Evolutionary conservation across 179 eudicot genomes (phyloP), one percentile per base, ranked within the genome.

Genomic region (Monotropa hypopitys): DNA sequence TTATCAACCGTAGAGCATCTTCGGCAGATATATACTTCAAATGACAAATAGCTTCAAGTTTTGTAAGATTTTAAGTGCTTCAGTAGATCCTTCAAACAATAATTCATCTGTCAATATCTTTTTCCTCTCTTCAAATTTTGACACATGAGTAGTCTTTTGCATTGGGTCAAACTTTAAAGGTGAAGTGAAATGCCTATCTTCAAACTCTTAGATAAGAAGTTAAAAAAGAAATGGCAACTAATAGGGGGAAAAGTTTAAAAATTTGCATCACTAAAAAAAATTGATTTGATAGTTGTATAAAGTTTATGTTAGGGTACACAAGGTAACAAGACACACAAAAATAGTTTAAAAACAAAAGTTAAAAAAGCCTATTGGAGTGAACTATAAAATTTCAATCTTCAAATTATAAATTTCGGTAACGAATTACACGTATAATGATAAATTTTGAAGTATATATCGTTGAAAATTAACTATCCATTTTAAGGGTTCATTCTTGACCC

Each of bases 401-500:
- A 59, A 26, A 5, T 26, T 9, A 16, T 9, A 59, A 59, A 10
- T 5, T 59, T 32, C 23, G 65, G 65, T 59, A 56, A 13, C 62
- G 9, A 21, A 56, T 28, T 23, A 21, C 9, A 56, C 28, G 21
- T 21, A 7, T 21, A 54, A n/a, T 54, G 26, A 11, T 23, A 21
- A 23, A 12, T 59, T 23, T 26, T 26, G 15, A 59, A 59, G 66
- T 26, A 59, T n/a, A n/a, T n/a, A n/a, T n/a, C n/a, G n/a, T n/a
- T n/a, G n/a, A n/a, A n/a, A n/a, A n/a, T 45, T 15, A 49, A 46
- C 30, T 5, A 46, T 33, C 35, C 47, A 43, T 63, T 62, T 38
- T 77, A 78, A 80, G 85, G 85, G 85, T 82, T 84, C 63, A 56
- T 21, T 56, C 21, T 21, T 56, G 30, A 8, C 12, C 9, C 21